A percentile compares a stretch with the other conserved stretches of the same genome.
Evolutionary conservation across 2,329 filamentous ascomycete genomes (phyloP).

Genomic region (Arthrobotrys musiformis): DNA sequence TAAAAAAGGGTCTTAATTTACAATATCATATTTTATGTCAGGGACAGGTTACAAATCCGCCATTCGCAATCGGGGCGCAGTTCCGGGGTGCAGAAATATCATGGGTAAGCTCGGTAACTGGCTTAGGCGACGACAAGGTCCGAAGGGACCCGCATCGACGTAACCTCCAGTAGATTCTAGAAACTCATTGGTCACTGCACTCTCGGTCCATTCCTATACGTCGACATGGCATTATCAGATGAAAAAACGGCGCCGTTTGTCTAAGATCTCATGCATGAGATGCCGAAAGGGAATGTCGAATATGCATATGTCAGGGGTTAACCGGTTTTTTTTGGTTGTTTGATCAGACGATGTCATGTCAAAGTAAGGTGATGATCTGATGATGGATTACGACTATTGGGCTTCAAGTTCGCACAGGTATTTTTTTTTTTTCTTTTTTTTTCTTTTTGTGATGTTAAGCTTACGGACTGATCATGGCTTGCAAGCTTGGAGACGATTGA

Average conservation of each 20-base stretch:
- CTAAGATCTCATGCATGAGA: constrained; percentile 7
- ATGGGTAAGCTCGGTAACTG: too few relatives aligned
- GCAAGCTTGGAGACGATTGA: too few relatives aligned
- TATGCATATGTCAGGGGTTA: not conserved
- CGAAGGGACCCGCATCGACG: not conserved
- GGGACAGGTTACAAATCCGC: not conserved
- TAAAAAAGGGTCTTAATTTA: too few relatives aligned
- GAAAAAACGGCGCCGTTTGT: not conserved
- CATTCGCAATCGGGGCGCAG: too few relatives aligned
- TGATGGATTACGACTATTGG: too few relatives aligned
- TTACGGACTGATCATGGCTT: too few relatives aligned
- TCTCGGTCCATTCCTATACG: not conserved
- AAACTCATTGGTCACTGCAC: not conserved
- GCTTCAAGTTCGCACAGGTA: too few relatives aligned
- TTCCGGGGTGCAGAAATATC: not conserved
- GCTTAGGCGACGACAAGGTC: too few relatives aligned
- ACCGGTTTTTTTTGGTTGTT: too few relatives aligned
- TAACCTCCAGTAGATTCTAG: not conserved
- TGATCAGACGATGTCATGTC: constrained; percentile 8
- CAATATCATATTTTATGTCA: constrained; percentile 3
- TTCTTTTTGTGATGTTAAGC: not conserved
- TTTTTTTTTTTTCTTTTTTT: not conserved
- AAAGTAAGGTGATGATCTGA: not conserved
- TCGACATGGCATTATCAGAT: too few relatives aligned
- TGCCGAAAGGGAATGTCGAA: too few relatives aligned